These are phyloP conservation scores for Gracilaria gracilis DNA, from an alignment of 23 red algal species.

Conservation along the genomic window DNA sequence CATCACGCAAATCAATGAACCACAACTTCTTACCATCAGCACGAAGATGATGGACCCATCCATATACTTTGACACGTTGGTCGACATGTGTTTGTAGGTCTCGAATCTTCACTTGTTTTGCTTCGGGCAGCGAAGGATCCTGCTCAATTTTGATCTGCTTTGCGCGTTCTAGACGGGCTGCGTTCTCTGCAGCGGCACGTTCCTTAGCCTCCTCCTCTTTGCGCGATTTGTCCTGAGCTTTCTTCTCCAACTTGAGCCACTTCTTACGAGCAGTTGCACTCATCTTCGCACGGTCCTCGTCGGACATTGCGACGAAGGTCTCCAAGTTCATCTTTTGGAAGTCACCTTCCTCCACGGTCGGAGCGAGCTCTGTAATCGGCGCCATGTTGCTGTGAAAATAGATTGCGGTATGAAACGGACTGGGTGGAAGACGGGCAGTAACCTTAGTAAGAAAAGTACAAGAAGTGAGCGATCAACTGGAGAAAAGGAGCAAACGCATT, in stretches of 20 bases:
- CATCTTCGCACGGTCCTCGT: constrained; percentile 49
- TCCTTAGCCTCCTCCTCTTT: constrained; percentile 80
- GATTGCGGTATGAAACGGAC: neutral
- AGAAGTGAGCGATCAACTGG: neutral
- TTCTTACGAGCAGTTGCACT: constrained; percentile 79
- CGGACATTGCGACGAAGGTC: constrained; percentile 74
- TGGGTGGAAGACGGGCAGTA: too few relatives aligned
- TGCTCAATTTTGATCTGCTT: constrained; percentile 70
- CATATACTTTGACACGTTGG: constrained; percentile 67
- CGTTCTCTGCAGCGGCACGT: constrained; percentile 64
- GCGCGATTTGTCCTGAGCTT: constrained; percentile 72
- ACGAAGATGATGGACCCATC: constrained; percentile 95
- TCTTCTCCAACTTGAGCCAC: constrained; percentile 68
- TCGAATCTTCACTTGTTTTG: constrained; percentile 73
- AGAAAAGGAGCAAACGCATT: neutral
- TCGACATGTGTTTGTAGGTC: constrained; percentile 61
- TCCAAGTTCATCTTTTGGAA: constrained; percentile 77
- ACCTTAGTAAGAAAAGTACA: too few relatives aligned
- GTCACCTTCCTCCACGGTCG: constrained; percentile 3
- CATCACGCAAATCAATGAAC: constrained; percentile 97
- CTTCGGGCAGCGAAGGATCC: constrained; percentile 74
- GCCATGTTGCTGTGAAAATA: neutral
- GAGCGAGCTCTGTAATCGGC: neutral
- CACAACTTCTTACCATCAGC: constrained; percentile 89
- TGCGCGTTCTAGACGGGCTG: constrained; percentile 74